Percentiles rank a stretch among this genome's conserved stretches.
Evolutionary conservation across 345 rosid genomes (phyloP).

Genomic region (Theobroma cacao): DNA sequence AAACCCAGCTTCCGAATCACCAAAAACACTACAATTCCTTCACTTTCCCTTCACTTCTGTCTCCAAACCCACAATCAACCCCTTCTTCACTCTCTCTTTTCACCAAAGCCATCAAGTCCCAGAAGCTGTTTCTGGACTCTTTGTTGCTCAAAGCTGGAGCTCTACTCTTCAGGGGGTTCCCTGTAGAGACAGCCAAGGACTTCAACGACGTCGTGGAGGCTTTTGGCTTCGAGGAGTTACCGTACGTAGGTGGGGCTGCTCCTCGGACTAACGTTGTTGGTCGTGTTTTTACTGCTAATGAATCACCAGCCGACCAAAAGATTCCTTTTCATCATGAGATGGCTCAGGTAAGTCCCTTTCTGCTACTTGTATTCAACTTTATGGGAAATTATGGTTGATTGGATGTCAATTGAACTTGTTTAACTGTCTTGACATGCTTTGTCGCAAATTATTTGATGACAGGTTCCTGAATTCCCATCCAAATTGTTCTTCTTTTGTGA

Average conservation of each 20-base stretch:
- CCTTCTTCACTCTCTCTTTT: conserved; percentile 34
- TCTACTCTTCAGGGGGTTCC: conserved; percentile 68
- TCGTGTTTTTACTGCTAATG: conserved; percentile 88
- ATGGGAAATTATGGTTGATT: not conserved
- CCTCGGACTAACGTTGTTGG: conserved; percentile 82
- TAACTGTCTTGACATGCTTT: too few species aligned
- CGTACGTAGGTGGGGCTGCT: conserved; percentile 88
- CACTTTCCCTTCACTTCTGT: conserved; percentile 54
- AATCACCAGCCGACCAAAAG: conserved; percentile 89
- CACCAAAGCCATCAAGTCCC: conserved; percentile 34
- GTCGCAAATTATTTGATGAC: not conserved
- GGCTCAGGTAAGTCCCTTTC: conserved; percentile 57
- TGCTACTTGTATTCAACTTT: not conserved
- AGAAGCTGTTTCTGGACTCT: conserved; percentile 55
- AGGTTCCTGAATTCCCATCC: conserved; percentile 92
- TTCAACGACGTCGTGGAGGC: conserved; percentile 89
- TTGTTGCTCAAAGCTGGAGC: conserved; percentile 64
- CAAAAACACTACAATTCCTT: conserved; percentile 48
- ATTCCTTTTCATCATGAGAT: conserved; percentile 94
- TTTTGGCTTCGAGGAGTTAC: conserved; percentile 85
- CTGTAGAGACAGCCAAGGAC: conserved; percentile 51
- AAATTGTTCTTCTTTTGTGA: conserved; percentile 91
- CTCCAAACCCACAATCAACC: conserved; percentile 29
- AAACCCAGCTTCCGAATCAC: conserved; percentile 43
- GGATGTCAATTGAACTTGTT: not conserved